Evolutionary conservation across 2,329 filamentous ascomycete species (phyloP), one percentile per base, ranked within the genome.

Genomic region (Ustilaginoidea virens): DNA sequence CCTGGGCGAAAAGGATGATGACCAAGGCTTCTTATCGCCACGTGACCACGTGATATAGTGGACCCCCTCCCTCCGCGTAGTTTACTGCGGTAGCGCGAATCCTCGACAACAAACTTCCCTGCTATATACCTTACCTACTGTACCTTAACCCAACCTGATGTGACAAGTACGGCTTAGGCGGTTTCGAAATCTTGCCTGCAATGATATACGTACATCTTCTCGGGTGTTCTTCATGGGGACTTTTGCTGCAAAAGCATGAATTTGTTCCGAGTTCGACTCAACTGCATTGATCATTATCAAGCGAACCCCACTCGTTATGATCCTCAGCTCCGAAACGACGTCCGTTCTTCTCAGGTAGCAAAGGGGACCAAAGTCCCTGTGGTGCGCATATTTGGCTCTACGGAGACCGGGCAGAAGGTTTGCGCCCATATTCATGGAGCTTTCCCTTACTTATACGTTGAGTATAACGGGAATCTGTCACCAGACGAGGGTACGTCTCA

Each of bases 281-380:
- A 98, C 52, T 93, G 83, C 60, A 77, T 98, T 58, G 90, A 98
- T 55, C 77, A 90, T 52, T 98, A 96, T 52, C 85, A 93, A 56
- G 71, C 76, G 23, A 63, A 63, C 8, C 80, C 85, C 12, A 80
- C 83, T 28, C 66, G 67, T 40, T 77, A 90, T 50, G 86, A 96
- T 53, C 83, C 86, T 37, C 66, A 72, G 36, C 64, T 94, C 39
- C 72, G 77, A 36, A 73, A 71, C 40, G 69, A 72, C 48, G 58
- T 72, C 39, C 67, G 60, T 16, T 61, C 60, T 27, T 69, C 65
- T 13, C 66, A 74, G 43, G 55, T 67, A 34, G 58, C 63, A 36
- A 74, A 71, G 34, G 68, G 71, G 19, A 76, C 80, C 7, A 78
- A 74, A 38, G 74, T 96, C 0, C 87, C 90, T 0, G 72, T 96